Conservation (phyloP, 2,329 filamentous ascomycete genomes). For the Talaromyces funiculosus region DNA sequence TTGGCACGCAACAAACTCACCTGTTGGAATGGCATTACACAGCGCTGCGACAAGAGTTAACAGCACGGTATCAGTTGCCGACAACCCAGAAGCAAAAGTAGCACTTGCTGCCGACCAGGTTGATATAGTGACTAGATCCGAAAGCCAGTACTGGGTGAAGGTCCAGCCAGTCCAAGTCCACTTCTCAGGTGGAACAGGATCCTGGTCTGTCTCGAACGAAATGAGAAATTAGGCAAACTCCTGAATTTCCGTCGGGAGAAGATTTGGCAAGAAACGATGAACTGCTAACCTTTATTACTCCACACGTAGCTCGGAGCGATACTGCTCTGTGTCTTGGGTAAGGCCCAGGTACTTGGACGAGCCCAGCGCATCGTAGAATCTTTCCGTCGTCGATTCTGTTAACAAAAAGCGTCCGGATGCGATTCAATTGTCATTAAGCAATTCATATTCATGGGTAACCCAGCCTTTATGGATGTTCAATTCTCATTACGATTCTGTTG, state of each 20-base stretch:
- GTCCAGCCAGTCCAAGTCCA: constrained; percentile 17
- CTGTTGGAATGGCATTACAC: constrained; percentile 14
- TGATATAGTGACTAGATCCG: constrained; percentile 14
- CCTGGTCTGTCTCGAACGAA: constrained; percentile 6
- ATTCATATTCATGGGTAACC: too few relatives aligned
- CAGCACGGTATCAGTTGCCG: constrained; percentile 12
- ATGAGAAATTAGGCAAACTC: not conserved
- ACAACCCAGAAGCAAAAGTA: constrained; percentile 9
- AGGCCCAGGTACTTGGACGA: constrained; percentile 5
- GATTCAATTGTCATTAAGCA: too few relatives aligned
- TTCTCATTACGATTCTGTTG: too few relatives aligned
- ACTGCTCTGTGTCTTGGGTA: constrained; percentile 15
- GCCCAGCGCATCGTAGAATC: not conserved
- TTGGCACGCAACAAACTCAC: not conserved
- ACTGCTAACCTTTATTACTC: constrained; percentile 14
- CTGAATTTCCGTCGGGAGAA: not conserved
- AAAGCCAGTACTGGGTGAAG: constrained; percentile 16
- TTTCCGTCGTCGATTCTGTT: too few relatives aligned
- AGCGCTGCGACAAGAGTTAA: constrained; percentile 13
- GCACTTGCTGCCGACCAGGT: constrained; percentile 16
- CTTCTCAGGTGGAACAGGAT: constrained; percentile 16
- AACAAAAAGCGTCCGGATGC: too few relatives aligned
- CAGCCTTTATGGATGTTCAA: too few relatives aligned
- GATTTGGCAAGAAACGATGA: not conserved
- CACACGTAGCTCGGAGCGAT: constrained; percentile 16